Evolutionary conservation across 2,329 filamentous ascomycete species (phyloP).

Genomic region (Magnaporthiopsis poae): DNA sequence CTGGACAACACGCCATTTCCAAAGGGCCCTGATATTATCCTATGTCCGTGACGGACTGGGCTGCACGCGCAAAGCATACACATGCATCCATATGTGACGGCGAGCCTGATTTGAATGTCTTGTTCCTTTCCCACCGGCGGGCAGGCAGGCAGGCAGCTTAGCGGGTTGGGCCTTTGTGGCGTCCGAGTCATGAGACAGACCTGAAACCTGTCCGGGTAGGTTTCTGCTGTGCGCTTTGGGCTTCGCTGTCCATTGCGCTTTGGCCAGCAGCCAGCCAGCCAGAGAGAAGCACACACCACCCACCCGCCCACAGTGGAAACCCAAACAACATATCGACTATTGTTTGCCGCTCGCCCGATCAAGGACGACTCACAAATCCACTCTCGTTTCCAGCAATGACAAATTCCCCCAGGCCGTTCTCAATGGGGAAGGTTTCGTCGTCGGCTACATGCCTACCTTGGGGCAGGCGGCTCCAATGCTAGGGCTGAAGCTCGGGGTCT

Average conservation of each 20-base stretch:
- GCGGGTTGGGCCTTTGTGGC: not conserved
- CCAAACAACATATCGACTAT: no score
- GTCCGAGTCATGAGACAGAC: constrained; percentile 2
- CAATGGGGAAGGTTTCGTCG: not conserved
- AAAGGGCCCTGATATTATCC: no score
- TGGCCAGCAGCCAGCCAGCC: not conserved
- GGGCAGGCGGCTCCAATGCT: not conserved
- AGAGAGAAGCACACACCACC: not conserved
- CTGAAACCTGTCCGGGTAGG: not conserved
- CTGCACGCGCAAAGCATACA: no score
- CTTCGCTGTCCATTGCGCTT: not conserved
- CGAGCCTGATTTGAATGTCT: no score
- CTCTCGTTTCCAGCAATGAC: not conserved
- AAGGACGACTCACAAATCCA: not conserved
- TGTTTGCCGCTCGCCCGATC: not conserved
- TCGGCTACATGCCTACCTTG: not conserved
- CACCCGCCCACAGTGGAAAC: not conserved
- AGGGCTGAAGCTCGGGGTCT: not conserved
- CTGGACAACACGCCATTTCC: no score
- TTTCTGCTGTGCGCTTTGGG: not conserved
- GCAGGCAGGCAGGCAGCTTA: no score
- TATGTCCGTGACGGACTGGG: no score
- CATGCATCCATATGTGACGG: no score
- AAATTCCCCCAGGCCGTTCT: not conserved
- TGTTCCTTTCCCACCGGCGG: no score